These are phyloP conservation scores for Lolium rigidum DNA, from an alignment of 176 grass and related monocot species.

Conservation along the genomic window DNA sequence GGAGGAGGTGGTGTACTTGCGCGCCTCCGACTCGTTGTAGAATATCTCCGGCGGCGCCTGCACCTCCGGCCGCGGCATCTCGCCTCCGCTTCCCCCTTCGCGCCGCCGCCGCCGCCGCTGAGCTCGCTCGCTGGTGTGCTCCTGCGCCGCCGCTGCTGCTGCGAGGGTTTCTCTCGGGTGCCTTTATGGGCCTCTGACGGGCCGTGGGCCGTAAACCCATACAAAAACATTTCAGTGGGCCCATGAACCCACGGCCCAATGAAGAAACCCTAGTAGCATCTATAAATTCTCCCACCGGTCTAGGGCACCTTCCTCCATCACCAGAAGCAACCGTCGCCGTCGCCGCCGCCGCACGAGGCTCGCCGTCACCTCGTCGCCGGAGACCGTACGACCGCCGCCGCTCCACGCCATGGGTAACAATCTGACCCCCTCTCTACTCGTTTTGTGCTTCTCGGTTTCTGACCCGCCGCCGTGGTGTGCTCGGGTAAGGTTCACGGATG, in stretches of 20 bases:
- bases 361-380: not conserved
- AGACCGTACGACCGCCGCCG: not conserved
- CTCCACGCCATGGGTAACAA: slow-evolving; percentile 63
- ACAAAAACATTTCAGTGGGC: not conserved
- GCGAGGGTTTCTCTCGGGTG: slow-evolving; percentile 13
- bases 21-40: slow-evolving; percentile 93
- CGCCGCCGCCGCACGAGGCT: not conserved
- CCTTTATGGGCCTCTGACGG: no score
- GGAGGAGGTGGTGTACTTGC: slow-evolving; percentile 97
- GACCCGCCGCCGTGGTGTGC: not conserved
- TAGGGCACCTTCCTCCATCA: no score
- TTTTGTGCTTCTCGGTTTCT: not conserved
- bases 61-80: slow-evolving; percentile 88
- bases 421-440: not conserved
- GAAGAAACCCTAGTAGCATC: not conserved
- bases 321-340: no score
- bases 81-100: slow-evolving; percentile 5
- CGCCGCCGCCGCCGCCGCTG: not conserved
- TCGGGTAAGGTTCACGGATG: slow-evolving; percentile 92
- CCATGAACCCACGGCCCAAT: not conserved
- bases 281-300: slow-evolving; percentile 28
- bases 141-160: slow-evolving; percentile 36
- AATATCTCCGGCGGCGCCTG: slow-evolving; percentile 96
- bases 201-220: not conserved
- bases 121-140: not conserved